Evolutionary conservation across 257 asterid genomes (phyloP).

Genomic region (Solanum stenotomum): DNA sequence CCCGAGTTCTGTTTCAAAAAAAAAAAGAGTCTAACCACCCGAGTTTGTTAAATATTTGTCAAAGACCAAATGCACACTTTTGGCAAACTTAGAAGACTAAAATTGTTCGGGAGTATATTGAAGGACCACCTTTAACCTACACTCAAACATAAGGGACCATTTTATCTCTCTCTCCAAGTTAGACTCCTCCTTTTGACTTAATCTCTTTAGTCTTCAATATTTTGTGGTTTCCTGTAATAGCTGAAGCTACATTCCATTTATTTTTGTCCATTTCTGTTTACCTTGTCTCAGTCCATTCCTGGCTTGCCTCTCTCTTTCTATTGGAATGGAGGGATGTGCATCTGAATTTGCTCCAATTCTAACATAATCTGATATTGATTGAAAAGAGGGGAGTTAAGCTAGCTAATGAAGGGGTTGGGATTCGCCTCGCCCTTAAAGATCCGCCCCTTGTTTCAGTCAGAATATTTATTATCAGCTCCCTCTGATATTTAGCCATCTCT

Average conservation of each 20-base stretch:
- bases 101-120: neutral
- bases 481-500: neutral
- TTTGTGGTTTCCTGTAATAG: neutral
- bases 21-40: neutral
- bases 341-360: neutral
- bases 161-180: neutral
- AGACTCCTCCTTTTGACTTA: neutral
- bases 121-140: neutral
- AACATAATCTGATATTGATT: neutral
- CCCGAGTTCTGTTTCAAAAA: neutral
- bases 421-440: neutral
- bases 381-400: neutral
- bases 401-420: neutral
- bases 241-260: neutral
- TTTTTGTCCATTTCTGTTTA: neutral
- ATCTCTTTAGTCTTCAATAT: neutral
- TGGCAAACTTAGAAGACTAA: neutral
- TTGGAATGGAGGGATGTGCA: neutral
- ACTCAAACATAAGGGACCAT: neutral
- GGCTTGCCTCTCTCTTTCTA: neutral
- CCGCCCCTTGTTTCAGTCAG: neutral
- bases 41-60: neutral
- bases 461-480: neutral
- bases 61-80: neutral
- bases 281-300: neutral